Evolutionary conservation across 352 stramenopile genomes (phyloP).

Genomic region (Phytophthora kernoviae): DNA sequence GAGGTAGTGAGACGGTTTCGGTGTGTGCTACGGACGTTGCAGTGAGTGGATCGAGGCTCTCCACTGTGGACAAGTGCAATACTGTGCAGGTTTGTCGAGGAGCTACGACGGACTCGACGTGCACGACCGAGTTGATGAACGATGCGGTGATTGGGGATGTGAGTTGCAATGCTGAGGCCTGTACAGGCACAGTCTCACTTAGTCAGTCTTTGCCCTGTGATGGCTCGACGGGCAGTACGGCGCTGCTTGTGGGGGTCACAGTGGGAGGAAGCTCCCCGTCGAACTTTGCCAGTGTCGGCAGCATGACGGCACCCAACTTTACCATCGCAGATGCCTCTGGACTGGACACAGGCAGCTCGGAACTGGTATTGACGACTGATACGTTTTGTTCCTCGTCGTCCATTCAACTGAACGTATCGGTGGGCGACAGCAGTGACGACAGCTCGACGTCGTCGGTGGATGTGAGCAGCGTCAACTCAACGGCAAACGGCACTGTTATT

Average conservation of each 20-base stretch:
- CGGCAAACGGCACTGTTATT: constrained; percentile 44
- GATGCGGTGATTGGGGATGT: constrained; percentile 42
- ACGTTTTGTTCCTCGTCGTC: constrained; percentile 41
- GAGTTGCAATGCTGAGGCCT: constrained; percentile 46
- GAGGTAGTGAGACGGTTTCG: constrained; percentile 32
- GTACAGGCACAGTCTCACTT: constrained; percentile 54
- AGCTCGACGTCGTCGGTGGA: constrained; percentile 21
- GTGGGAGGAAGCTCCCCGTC: constrained; percentile 58
- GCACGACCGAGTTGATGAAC: constrained; percentile 45
- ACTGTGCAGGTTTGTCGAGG: constrained; percentile 61
- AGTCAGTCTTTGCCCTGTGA: constrained; percentile 52
- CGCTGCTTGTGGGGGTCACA: constrained; percentile 55
- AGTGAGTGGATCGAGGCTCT: constrained; percentile 62
- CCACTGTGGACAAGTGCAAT: constrained; percentile 58
- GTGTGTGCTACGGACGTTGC: constrained; percentile 54
- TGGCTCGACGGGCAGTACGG: constrained; percentile 30
- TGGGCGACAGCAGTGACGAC: constrained; percentile 15
- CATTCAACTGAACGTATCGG: constrained; percentile 42
- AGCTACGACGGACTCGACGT: constrained; percentile 44
- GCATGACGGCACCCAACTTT: constrained; percentile 43
- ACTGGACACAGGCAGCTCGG: constrained; percentile 35
- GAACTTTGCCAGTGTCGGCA: constrained; percentile 49
- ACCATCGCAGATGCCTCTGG: constrained; percentile 46
- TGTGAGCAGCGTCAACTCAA: constrained; percentile 42
- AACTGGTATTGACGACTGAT: constrained; percentile 45